These are phyloP conservation scores for Dipteronia dyeriana DNA, from an alignment of 345 rosid species.

Conservation along the genomic window DNA sequence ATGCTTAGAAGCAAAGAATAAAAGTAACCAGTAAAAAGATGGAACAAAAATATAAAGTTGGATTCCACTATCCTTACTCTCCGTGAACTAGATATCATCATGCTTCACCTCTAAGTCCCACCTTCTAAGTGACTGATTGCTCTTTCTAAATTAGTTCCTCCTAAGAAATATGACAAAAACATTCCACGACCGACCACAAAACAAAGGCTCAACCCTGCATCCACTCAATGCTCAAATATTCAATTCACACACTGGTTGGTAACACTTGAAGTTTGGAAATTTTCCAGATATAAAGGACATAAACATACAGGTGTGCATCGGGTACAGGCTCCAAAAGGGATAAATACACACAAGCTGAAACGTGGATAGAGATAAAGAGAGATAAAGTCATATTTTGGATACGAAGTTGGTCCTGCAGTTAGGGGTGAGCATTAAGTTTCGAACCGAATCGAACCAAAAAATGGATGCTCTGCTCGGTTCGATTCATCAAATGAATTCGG, in stretches of 20 bases:
- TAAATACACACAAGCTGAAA: background rate
- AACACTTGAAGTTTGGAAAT: background rate
- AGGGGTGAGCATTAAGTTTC: too few species aligned
- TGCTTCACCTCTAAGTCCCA: background rate
- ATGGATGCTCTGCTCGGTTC: too few species aligned
- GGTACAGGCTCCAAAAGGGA: background rate
- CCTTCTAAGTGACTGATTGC: background rate
- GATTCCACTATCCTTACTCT: background rate
- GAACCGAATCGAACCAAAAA: too few species aligned
- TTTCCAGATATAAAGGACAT: background rate
- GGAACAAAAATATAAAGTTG: background rate
- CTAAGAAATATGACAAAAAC: background rate
- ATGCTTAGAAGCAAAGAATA: background rate
- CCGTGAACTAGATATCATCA: too few species aligned
- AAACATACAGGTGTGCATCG: too few species aligned
- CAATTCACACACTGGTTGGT: background rate
- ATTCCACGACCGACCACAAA: background rate
- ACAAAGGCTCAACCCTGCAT: background rate
- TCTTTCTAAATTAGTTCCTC: background rate
- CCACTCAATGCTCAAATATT: background rate
- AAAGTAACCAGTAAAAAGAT: conserved; percentile 4
- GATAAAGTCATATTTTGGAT: conserved; percentile 32
- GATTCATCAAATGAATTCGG: too few species aligned
- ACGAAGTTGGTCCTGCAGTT: conserved; percentile 41
- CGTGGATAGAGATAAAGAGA: conserved; percentile 13